phyloP scores from a whole-genome alignment of 164 flowering plant species.

The Litsea cubeba region DNA sequence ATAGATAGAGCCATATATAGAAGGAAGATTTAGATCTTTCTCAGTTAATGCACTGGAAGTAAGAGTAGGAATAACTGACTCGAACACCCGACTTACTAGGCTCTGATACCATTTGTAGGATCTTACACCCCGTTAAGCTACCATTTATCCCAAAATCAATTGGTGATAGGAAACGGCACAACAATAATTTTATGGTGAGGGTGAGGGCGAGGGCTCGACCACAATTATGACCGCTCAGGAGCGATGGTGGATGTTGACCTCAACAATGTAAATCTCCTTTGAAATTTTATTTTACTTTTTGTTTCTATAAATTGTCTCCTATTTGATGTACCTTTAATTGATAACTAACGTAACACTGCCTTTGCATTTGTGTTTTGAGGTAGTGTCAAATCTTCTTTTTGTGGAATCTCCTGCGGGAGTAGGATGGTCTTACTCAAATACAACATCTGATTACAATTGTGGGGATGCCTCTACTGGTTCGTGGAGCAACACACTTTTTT shows the following conservation, averaged over 20 bases:
- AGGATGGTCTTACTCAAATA: conserved; percentile 98
- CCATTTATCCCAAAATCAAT: too few species aligned
- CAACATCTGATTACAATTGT: conserved; percentile 57
- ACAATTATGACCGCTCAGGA: too few species aligned
- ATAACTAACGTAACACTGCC: background rate
- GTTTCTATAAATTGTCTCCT: background rate
- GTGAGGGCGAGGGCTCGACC: too few species aligned
- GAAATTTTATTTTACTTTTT: background rate
- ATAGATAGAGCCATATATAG: too few species aligned
- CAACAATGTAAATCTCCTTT: background rate
- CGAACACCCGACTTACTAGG: too few species aligned
- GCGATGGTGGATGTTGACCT: too few species aligned
- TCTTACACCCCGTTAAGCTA: too few species aligned
- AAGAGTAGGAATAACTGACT: background rate
- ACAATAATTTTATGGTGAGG: too few species aligned
- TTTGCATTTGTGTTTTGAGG: conserved; percentile 9
- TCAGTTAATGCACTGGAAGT: background rate
- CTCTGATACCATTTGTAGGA: too few species aligned
- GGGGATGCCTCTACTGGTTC: conserved; percentile 86
- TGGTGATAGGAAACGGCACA: too few species aligned
- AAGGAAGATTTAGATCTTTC: background rate
- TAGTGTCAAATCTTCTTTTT: conserved; percentile 88
- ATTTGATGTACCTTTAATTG: background rate
- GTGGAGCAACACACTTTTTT: background rate
- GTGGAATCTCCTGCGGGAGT: conserved; percentile 98